These are phyloP conservation scores for Moniliella sp. DNA, from an alignment of 1,284 basidiomycete genomes.

Conservation along the genomic window DNA sequence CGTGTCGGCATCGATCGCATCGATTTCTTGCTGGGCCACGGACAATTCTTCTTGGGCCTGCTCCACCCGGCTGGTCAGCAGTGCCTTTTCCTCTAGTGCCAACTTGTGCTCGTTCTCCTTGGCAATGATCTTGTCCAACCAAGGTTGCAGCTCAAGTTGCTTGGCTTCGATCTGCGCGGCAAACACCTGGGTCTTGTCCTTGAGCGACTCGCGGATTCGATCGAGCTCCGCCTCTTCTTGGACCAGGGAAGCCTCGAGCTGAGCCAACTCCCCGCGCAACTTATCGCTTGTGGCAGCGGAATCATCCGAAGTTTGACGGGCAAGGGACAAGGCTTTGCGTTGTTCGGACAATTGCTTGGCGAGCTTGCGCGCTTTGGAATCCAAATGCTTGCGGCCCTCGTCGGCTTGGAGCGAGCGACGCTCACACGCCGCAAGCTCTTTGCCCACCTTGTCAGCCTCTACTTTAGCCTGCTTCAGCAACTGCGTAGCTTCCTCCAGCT, in stretches of 20 bases:
- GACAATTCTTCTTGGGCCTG: slow-evolving; percentile 44
- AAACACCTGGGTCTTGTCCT: slow-evolving; percentile 85
- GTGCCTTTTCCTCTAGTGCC: slow-evolving; percentile 61
- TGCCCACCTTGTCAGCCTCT: slow-evolving; percentile 49
- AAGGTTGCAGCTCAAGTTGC: slow-evolving; percentile 82
- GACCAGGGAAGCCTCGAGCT: slow-evolving; percentile 53
- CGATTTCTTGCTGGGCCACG: not conserved
- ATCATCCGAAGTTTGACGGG: slow-evolving; percentile 50
- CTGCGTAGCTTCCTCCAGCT: slow-evolving; percentile 12
- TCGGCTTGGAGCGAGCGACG: slow-evolving; percentile 64
- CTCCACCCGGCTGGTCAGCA: slow-evolving; percentile 54
- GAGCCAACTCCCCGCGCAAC: slow-evolving; percentile 49
- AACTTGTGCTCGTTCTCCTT: slow-evolving; percentile 65
- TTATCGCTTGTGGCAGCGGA: slow-evolving; percentile 51
- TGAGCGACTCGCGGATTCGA: slow-evolving; percentile 64
- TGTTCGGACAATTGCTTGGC: slow-evolving; percentile 58
- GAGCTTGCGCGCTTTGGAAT: slow-evolving; percentile 65
- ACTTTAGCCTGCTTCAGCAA: slow-evolving; percentile 50
- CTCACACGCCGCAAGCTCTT: slow-evolving; percentile 58
- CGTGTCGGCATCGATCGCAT: slow-evolving; percentile 38
- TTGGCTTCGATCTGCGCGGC: slow-evolving; percentile 75
- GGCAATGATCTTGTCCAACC: slow-evolving; percentile 69
- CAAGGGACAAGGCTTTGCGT: slow-evolving; percentile 46
- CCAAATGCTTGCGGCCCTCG: slow-evolving; percentile 69
- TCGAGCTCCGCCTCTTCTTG: slow-evolving; percentile 66